Evolutionary conservation across 139 green algal species (phyloP).

Genomic region (Chlorella sorokiniana): DNA sequence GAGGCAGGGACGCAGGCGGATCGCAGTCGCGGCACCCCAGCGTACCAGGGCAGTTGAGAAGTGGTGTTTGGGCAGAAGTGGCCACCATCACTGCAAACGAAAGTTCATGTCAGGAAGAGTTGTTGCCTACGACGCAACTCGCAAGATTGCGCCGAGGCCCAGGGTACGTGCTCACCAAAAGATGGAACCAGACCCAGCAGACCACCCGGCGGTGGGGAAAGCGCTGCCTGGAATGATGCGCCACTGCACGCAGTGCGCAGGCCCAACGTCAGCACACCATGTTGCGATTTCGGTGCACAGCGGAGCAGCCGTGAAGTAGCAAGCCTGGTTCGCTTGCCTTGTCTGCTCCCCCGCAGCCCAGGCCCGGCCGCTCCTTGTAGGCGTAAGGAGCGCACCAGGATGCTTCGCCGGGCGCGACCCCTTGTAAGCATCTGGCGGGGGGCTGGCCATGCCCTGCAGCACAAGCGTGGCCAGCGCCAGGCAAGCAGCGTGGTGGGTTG

Average conservation of each 20-base stretch:
- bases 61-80: slow-evolving; percentile 60
- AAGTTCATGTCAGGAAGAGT: not conserved
- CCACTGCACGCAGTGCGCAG: too few species aligned
- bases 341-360: slow-evolving; percentile 67
- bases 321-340: slow-evolving; percentile 23
- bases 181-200: slow-evolving; percentile 41
- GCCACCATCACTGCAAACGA: slow-evolving; percentile 19
- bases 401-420: not conserved
- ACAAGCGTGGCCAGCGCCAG: too few species aligned
- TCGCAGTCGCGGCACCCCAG: too few species aligned
- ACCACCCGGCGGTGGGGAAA: slow-evolving; percentile 49
- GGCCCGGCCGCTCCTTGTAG: slow-evolving; percentile 50
- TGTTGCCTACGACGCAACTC: not conserved
- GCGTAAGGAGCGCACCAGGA: slow-evolving; percentile 64
- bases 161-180: slow-evolving; percentile 42
- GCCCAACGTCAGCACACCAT: too few species aligned
- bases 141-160: too few species aligned
- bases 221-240: slow-evolving; percentile 50
- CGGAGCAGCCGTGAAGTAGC: not conserved
- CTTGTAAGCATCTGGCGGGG: slow-evolving; percentile 41
- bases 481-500: too few species aligned
- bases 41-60: too few species aligned
- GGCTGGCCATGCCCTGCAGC: slow-evolving; percentile 29
- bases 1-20: too few species aligned
- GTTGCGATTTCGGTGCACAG: too few species aligned